phyloP scores from a whole-genome alignment of 768 basidiomycete genomes.

The Gloeostereum incarnatum region DNA sequence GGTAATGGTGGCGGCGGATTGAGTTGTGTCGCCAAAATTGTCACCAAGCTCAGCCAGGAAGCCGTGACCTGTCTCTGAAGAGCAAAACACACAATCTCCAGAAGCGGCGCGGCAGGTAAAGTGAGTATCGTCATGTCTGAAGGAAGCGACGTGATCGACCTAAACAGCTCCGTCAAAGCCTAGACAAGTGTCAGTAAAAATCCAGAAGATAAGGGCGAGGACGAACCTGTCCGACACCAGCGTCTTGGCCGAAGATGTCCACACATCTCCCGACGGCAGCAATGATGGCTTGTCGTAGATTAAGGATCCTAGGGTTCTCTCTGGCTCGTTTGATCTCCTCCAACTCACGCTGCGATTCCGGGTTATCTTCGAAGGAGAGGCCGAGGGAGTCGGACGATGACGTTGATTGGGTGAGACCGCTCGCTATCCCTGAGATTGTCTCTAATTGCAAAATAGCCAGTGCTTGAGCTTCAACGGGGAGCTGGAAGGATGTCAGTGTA shows the following conservation, averaged over 20 bases:
- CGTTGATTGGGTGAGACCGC: slow-evolving; percentile 71
- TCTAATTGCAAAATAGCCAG: slow-evolving; percentile 67
- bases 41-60: slow-evolving; percentile 78
- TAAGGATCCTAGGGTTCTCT: slow-evolving; percentile 51
- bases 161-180: slow-evolving; percentile 78
- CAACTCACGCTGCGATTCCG: slow-evolving; percentile 38
- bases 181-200: slow-evolving; percentile 16
- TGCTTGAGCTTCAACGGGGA: slow-evolving; percentile 63
- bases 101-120: slow-evolving; percentile 69
- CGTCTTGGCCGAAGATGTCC: slow-evolving; percentile 74
- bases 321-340: slow-evolving; percentile 52
- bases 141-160: slow-evolving; percentile 77
- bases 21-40: slow-evolving; percentile 74
- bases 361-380: slow-evolving; percentile 26
- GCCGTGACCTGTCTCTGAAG: slow-evolving; percentile 65
- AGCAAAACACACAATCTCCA: slow-evolving; percentile 71
- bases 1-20: slow-evolving; percentile 56
- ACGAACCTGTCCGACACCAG: slow-evolving; percentile 68
- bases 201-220: slow-evolving; percentile 2
- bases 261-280: slow-evolving; percentile 49
- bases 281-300: slow-evolving; percentile 61
- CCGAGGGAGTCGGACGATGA: slow-evolving; percentile 35
- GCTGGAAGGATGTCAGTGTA: slow-evolving; percentile 24
- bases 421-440: slow-evolving; percentile 77
- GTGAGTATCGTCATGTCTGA: slow-evolving; percentile 72